Conservation (phyloP, 2,329 filamentous ascomycete species). For the Magnaporthales sp. region DNA sequence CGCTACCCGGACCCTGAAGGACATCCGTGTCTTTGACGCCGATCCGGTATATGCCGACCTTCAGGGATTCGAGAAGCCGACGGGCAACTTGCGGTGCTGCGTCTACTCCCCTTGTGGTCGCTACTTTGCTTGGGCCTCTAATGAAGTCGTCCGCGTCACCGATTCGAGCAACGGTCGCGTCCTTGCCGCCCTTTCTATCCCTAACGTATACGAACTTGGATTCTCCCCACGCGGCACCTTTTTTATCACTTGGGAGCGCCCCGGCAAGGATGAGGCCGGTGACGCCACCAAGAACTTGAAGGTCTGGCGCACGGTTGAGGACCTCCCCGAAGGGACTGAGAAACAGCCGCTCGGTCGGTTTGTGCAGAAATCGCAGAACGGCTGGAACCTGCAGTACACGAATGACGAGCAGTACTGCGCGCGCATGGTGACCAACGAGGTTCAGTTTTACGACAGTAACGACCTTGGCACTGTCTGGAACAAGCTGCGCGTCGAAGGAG, state of each 20-base stretch:
- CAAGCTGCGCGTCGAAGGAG: constrained; percentile 86
- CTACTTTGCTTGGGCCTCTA: constrained; percentile 92
- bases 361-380: constrained; percentile 90
- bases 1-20: constrained; percentile 95
- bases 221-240: constrained; percentile 92
- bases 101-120: constrained; percentile 92
- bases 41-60: constrained; percentile 80
- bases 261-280: constrained; percentile 84
- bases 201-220: constrained; percentile 86
- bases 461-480: constrained; percentile 87
- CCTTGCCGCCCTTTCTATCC: constrained; percentile 65
- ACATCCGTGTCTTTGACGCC: constrained; percentile 88
- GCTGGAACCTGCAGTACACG: constrained; percentile 97
- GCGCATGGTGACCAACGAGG: constrained; percentile 89
- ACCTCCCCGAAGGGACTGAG: constrained; percentile 49
- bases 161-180: constrained; percentile 70
- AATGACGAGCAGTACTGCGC: constrained; percentile 89
- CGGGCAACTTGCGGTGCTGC: constrained; percentile 92
- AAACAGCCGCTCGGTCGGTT: constrained; percentile 77
- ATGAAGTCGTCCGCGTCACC: constrained; percentile 76
- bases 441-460: constrained; percentile 90
- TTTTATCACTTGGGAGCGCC: constrained; percentile 93
- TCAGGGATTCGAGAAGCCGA: constrained; percentile 74
- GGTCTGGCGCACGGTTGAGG: constrained; percentile 82
- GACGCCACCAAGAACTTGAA: constrained; percentile 95